Evolutionary conservation across 768 basidiomycete species (phyloP).

Genomic region (Russula lepida): DNA sequence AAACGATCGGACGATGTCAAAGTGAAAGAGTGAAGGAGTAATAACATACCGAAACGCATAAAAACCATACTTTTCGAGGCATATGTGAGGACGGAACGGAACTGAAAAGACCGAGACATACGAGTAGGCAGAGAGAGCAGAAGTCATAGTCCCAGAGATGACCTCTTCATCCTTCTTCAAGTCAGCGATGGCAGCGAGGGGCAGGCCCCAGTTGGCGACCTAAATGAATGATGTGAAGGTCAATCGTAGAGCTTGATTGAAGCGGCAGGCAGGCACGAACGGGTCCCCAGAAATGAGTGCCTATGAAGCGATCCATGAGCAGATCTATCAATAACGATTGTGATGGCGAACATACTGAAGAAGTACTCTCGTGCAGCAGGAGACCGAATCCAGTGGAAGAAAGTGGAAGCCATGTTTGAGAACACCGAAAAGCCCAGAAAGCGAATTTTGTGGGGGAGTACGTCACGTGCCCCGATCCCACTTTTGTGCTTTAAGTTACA

Average conservation of each 20-base stretch:
- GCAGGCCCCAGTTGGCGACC: conserved; percentile 99
- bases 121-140: conserved; percentile 87
- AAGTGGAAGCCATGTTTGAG: conserved; percentile 64
- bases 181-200: conserved; percentile 87
- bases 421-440: not conserved
- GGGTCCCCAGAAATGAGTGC: conserved; percentile 98
- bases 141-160: conserved; percentile 96
- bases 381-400: conserved; percentile 83
- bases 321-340: not conserved
- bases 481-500: not conserved
- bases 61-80: conserved; percentile 53
- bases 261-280: conserved; percentile 43
- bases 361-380: conserved; percentile 92
- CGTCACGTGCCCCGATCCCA: not conserved
- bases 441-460: not conserved
- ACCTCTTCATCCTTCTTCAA: conserved; percentile 90
- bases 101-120: conserved; percentile 37
- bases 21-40: not conserved
- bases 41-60: conserved; percentile 77
- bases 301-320: conserved; percentile 36
- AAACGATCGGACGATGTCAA: not conserved
- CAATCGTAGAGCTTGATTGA: not conserved
- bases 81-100: not conserved
- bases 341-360: conserved; percentile 59
- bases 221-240: conserved; percentile 33